Percentiles rank a stretch among this genome's conserved stretches.
phyloP scores from a whole-genome alignment of 176 grass and related monocot genomes.

The Triticum turgidum region DNA sequence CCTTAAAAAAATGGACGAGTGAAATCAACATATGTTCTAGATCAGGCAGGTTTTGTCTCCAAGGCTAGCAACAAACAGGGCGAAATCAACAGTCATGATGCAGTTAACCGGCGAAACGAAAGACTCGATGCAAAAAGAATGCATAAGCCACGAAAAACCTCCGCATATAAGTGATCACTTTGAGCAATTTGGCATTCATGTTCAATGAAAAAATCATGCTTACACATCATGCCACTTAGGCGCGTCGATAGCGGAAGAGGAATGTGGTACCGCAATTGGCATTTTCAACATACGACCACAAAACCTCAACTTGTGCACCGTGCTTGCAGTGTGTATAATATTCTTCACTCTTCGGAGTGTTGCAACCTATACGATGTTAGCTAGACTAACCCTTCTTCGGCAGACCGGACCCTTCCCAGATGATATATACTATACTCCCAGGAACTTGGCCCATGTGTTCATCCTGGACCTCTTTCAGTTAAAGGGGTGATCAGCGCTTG shows the following conservation, averaged over 20 bases:
- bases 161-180: background rate
- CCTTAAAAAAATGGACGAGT: too few species aligned
- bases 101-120: too few species aligned
- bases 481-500: too few species aligned
- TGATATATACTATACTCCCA: background rate
- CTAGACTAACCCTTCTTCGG: constrained; percentile 23
- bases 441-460: background rate
- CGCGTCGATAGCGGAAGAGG: background rate
- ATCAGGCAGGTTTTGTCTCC: background rate
- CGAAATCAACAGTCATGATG: too few species aligned
- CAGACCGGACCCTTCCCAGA: background rate
- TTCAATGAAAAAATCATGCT: constrained; percentile 5
- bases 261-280: constrained; percentile 8
- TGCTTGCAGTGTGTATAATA: background rate
- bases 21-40: too few species aligned
- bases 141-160: background rate
- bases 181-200: background rate
- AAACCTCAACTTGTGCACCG: background rate
- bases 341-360: background rate
- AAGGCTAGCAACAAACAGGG: too few species aligned
- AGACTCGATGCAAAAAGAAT: background rate
- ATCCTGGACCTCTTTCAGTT: too few species aligned
- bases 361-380: constrained; percentile 25
- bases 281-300: constrained; percentile 8
- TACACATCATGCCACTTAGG: background rate